phyloP scores from a whole-genome alignment of 345 rosid species.

The Triadica sebifera region DNA sequence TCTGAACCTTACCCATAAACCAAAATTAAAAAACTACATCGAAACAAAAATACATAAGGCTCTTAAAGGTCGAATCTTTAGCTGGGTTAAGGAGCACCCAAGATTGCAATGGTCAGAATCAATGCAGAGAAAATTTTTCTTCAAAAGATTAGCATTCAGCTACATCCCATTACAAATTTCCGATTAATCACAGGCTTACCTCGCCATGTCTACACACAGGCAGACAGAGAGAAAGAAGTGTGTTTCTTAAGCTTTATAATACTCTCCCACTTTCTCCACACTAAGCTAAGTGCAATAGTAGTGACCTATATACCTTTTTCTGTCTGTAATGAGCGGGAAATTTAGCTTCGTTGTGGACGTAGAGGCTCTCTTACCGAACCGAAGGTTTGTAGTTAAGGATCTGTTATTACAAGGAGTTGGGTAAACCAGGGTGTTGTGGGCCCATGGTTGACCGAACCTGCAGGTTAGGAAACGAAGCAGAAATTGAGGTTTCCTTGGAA shows the following conservation, averaged over 20 bases:
- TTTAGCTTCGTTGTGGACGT: slow-evolving; percentile 19
- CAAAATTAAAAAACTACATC: not conserved
- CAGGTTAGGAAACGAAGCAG: slow-evolving; percentile 31
- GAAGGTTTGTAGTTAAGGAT: slow-evolving; percentile 27
- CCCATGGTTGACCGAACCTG: slow-evolving; percentile 28
- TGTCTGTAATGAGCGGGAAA: slow-evolving; percentile 42
- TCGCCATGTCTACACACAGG: slow-evolving; percentile 16
- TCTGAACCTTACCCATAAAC: not conserved
- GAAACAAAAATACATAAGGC: too few species aligned
- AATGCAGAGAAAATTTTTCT: not conserved
- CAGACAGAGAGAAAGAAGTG: not conserved
- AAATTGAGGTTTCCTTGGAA: slow-evolving; percentile 25
- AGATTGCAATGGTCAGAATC: not conserved
- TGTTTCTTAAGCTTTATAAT: not conserved
- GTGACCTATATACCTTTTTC: slow-evolving; percentile 7
- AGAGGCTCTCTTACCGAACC: slow-evolving; percentile 14
- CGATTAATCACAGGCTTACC: slow-evolving; percentile 12
- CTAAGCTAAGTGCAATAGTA: slow-evolving; percentile 34
- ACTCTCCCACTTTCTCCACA: slow-evolving; percentile 31
- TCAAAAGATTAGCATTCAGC: too few species aligned
- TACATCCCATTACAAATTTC: not conserved
- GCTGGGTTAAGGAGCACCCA: not conserved
- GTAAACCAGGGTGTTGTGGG: slow-evolving; percentile 20
- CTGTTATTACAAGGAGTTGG: too few species aligned
- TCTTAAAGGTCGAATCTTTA: not conserved